These are phyloP conservation scores for Lentinula detonsa DNA, from an alignment of 768 basidiomycete species.

Conservation along the genomic window DNA sequence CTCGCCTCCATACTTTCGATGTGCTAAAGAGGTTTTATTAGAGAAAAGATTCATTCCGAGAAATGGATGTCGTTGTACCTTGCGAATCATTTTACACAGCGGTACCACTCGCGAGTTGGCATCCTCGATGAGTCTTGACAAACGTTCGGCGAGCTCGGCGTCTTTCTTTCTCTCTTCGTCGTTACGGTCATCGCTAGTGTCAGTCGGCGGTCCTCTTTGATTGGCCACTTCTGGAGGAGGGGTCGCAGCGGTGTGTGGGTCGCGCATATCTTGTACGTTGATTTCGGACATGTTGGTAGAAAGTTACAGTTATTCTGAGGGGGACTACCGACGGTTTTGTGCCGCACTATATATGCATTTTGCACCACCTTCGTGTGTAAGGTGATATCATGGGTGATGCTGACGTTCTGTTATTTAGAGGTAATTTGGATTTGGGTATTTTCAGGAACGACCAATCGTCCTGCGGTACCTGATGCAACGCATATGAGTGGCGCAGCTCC, in stretches of 20 bases:
- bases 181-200: slow-evolving; percentile 14
- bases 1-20: slow-evolving; percentile 27
- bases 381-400: slow-evolving; percentile 8
- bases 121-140: slow-evolving; percentile 28
- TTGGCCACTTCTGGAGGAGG: background rate
- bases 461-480: background rate
- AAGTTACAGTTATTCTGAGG: background rate
- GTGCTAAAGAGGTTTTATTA: slow-evolving; percentile 14
- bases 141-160: slow-evolving; percentile 25
- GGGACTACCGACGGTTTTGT: background rate
- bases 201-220: background rate
- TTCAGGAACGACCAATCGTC: background rate
- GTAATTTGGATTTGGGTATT: background rate
- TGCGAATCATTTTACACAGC: slow-evolving; percentile 29
- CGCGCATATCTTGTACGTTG: background rate
- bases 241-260: background rate
- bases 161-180: slow-evolving; percentile 18
- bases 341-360: background rate
- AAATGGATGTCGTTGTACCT: slow-evolving; percentile 27
- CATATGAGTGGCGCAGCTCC: slow-evolving; percentile 1
- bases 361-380: background rate
- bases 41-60: background rate
- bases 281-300: slow-evolving; percentile 3
- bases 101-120: slow-evolving; percentile 24
- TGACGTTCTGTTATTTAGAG: background rate